Percentiles rank a stretch among this genome's conserved stretches.
phyloP scores from a whole-genome alignment of 345 rosid genomes.

The Noccaea caerulescens region DNA sequence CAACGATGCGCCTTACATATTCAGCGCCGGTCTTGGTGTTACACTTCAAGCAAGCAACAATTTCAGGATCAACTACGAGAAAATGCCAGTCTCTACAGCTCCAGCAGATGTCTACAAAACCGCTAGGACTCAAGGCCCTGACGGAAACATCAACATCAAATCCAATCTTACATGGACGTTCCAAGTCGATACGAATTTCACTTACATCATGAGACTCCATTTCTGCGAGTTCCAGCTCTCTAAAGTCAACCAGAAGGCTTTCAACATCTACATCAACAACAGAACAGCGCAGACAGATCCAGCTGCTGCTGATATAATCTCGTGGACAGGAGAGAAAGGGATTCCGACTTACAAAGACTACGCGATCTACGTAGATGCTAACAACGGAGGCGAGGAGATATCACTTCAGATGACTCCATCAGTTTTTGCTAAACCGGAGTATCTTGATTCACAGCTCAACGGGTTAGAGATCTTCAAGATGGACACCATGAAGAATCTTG shows the following conservation, averaged over 20 bases:
- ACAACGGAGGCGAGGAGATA: slow-evolving; percentile 43
- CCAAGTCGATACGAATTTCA: slow-evolving; percentile 68
- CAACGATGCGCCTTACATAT: slow-evolving; percentile 59
- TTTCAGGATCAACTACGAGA: slow-evolving; percentile 45
- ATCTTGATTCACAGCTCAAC: slow-evolving; percentile 56
- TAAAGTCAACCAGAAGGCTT: slow-evolving; percentile 61
- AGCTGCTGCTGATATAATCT: slow-evolving; percentile 57
- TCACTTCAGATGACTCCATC: slow-evolving; percentile 63
- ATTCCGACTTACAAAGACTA: slow-evolving; percentile 49
- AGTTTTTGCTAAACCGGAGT: slow-evolving; percentile 45
- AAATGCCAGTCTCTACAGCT: slow-evolving; percentile 50
- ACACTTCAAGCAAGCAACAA: slow-evolving; percentile 27
- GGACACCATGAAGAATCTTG: slow-evolving; percentile 50
- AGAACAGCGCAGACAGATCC: slow-evolving; percentile 54
- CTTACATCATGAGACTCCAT: slow-evolving; percentile 70
- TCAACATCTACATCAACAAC: slow-evolving; percentile 71
- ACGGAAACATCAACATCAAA: slow-evolving; percentile 43
- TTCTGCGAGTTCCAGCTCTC: slow-evolving; percentile 63
- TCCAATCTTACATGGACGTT: slow-evolving; percentile 78
- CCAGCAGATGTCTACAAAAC: slow-evolving; percentile 66
- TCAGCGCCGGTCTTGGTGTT: slow-evolving; percentile 59
- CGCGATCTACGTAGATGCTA: slow-evolving; percentile 45
- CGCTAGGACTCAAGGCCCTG: slow-evolving; percentile 61
- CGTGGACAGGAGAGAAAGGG: slow-evolving; percentile 54
- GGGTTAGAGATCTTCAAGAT: slow-evolving; percentile 86